A percentile compares a stretch with the other conserved stretches of the same genome.
Conservation (phyloP, 2,329 filamentous ascomycete genomes). For the Colletotrichum graminicola region DNA sequence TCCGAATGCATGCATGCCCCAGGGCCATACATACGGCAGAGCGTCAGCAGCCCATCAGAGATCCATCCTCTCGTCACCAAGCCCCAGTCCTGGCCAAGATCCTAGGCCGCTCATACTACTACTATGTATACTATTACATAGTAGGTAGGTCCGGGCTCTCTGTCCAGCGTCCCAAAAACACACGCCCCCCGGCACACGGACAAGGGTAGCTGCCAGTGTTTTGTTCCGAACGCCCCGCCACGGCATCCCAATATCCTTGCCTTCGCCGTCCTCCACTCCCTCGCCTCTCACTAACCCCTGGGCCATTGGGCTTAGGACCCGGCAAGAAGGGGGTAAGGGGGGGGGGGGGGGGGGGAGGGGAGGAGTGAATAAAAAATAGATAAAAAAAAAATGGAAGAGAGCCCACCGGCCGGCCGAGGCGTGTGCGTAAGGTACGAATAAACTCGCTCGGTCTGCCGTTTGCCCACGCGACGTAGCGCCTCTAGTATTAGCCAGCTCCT, state of each 20-base stretch:
- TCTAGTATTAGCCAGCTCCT: constrained; percentile 29
- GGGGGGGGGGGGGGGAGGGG: accelerated
- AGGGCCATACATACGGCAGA: constrained; percentile 26
- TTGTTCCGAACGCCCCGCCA: constrained; percentile 41
- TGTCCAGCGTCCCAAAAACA: constrained; percentile 30
- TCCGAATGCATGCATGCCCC: constrained; percentile 11
- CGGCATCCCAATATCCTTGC: constrained; percentile 39
- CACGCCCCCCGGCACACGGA: constrained; percentile 41
- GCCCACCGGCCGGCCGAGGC: constrained; percentile 34
- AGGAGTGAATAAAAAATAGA: background rate
- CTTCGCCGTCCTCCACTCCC: constrained; percentile 30
- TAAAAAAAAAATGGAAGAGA: background rate
- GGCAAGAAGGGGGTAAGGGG: background rate
- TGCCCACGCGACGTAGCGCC: constrained; percentile 39
- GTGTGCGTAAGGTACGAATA: constrained; percentile 42
- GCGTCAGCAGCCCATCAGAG: constrained; percentile 33
- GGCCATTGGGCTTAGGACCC: constrained; percentile 21
- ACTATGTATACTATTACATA: no score
- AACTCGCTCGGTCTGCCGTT: constrained; percentile 42
- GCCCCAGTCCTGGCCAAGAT: constrained; percentile 33
- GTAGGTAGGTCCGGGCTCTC: constrained; percentile 21
- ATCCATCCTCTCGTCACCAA: constrained; percentile 37
- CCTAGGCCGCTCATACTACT: constrained; percentile 16
- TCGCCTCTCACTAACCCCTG: constrained; percentile 18
- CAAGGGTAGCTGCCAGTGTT: constrained; percentile 43